These are phyloP conservation scores for Yamadazyma dendronema DNA, from an alignment of 1,139 yeast species.

Conservation along the genomic window DNA sequence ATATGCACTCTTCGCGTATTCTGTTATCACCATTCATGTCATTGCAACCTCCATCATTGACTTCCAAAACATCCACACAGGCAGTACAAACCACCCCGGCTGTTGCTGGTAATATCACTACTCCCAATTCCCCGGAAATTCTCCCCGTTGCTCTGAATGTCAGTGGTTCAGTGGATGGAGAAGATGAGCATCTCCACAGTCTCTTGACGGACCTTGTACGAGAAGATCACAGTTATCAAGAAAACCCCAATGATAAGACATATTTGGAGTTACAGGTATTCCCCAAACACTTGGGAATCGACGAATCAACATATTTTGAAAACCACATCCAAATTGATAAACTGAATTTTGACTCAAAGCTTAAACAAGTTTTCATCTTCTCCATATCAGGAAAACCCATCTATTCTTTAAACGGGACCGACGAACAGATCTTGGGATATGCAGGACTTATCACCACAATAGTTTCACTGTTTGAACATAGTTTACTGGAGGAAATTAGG, in stretches of 20 bases:
- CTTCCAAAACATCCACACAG: slow-evolving; percentile 3
- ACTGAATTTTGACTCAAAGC: slow-evolving; percentile 38
- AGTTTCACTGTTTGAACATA: slow-evolving; percentile 56
- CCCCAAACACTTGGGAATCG: slow-evolving; percentile 2
- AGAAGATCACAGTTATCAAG: slow-evolving; percentile 10
- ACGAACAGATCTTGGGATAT: slow-evolving; percentile 67
- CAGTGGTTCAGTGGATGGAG: slow-evolving; percentile 13
- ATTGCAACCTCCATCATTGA: slow-evolving; percentile 7
- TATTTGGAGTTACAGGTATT: slow-evolving; percentile 2
- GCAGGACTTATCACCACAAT: slow-evolving; percentile 73
- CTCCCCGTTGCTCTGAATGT: slow-evolving; percentile 6
- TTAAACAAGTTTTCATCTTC: slow-evolving; percentile 77
- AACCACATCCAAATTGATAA: slow-evolving; percentile 17
- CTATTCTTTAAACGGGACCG: slow-evolving; percentile 76
- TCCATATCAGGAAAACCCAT: slow-evolving; percentile 94
- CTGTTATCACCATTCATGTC: not conserved
- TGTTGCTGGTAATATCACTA: slow-evolving; percentile 7
- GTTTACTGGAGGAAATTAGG: slow-evolving; percentile 29
- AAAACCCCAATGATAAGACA: not conserved
- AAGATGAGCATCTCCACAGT: slow-evolving; percentile 28
- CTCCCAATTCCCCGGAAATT: not conserved
- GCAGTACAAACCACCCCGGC: slow-evolving; percentile 4
- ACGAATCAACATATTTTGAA: slow-evolving; percentile 16
- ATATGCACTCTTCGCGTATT: not conserved
- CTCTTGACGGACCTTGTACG: slow-evolving; percentile 26